Evolutionary conservation across 495 filamentous ascomycete species (phyloP), one percentile per base, ranked within the genome.

Genomic region (Lasiosphaeria hispida): DNA sequence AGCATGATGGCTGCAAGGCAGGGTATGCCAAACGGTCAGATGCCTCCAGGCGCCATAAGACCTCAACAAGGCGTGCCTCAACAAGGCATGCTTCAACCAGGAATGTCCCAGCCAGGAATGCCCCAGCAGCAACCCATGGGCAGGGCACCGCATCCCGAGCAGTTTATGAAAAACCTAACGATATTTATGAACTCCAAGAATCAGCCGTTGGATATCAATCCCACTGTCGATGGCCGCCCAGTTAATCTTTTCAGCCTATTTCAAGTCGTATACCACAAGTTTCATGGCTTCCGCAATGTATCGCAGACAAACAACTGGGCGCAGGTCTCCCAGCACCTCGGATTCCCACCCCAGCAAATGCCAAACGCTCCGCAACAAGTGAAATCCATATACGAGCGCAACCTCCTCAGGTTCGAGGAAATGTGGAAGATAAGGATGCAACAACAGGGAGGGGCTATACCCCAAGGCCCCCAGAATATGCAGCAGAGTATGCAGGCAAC

Each of bases 241-340:
- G 76, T 97, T 39, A 83, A 86, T 61, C 71, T 95, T 38, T 79
- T 88, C 48, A 83, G 86, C 45, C 80, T 98, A 7, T 97, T 90
- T 74, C 81, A 82, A 40, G 75, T 79, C 1, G 88, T 96, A 7
- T 81, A 86, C 68, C 88, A 86, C 60, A 80, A 88, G 66, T 67
- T 65, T 19, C 87, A 88, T 14, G 94, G 94, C 2, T 96, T 87
- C 38, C 87, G 85, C 68, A 87, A 82, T 59, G 80, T 96, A 7
- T 85, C 82, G 0, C 75, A 75, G 18, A 77, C 77, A 15, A 87
- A 88, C 56, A 73, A 77, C 59, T 97, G 93, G 93, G 77, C 79
- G 7, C 80, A 82, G 18, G 76, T 95, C 48, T 85, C 90, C 1
- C 81, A 83, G 38, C 73, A 78, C 23, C 72, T 97, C 53, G 83